Percentiles rank a stretch among this genome's conserved stretches.
Evolutionary conservation across 202 grass and related monocot genomes (phyloP).

Genomic region (Cymbopogon flexuosus): DNA sequence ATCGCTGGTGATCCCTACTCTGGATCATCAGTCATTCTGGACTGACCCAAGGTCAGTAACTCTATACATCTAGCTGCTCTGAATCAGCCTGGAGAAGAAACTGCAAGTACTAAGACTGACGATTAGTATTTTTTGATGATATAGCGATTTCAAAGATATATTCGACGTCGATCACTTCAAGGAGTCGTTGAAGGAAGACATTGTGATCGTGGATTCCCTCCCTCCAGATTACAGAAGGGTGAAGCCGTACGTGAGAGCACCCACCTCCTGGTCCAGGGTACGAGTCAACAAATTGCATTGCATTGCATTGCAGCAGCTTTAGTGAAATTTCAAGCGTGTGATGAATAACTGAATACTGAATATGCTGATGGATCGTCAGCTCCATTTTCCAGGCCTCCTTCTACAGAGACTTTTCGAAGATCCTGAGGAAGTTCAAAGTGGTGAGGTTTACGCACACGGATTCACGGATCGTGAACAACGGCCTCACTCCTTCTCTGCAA

Average conservation of each 20-base stretch:
- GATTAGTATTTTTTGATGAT: not conserved
- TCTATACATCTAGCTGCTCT: conserved; percentile 5
- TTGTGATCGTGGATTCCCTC: conserved; percentile 55
- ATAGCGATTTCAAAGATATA: conserved; percentile 79
- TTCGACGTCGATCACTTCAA: conserved; percentile 67
- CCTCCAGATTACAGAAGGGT: conserved; percentile 36
- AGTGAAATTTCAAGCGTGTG: conserved; percentile 4
- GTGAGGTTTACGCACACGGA: conserved; percentile 66
- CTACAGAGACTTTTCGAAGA: conserved; percentile 42
- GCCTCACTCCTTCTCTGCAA: conserved; percentile 54
- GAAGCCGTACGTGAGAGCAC: conserved; percentile 52
- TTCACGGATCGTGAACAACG: conserved; percentile 66
- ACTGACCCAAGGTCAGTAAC: conserved; percentile 54
- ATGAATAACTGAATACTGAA: not conserved
- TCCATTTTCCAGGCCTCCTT: conserved; percentile 52
- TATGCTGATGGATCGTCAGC: conserved; percentile 21
- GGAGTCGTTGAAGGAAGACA: conserved; percentile 55
- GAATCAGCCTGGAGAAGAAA: not conserved
- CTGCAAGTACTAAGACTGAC: conserved; percentile 15
- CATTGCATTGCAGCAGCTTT: not conserved
- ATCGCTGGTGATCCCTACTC: conserved; percentile 53
- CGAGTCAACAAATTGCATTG: not conserved
- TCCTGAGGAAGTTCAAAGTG: conserved; percentile 50
- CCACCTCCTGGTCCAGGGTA: conserved; percentile 78
- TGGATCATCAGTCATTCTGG: conserved; percentile 83